Percentiles rank a stretch among this genome's conserved stretches.
phyloP scores from a whole-genome alignment of 1,284 basidiomycete genomes.

The Ustilago crameri region DNA sequence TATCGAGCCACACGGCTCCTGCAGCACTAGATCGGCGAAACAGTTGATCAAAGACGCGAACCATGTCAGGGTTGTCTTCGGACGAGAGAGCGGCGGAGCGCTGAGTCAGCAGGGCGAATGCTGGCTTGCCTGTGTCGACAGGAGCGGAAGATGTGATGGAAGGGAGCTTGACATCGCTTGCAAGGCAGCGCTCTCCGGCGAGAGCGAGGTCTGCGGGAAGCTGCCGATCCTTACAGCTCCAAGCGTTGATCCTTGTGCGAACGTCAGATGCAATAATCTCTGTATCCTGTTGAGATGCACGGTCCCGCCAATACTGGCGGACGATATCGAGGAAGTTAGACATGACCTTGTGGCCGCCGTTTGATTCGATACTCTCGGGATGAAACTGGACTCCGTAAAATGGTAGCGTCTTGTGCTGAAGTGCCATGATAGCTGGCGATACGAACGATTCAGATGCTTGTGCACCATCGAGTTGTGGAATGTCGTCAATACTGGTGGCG shows the following conservation, averaged over 20 bases:
- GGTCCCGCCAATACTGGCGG: slow-evolving; percentile 43
- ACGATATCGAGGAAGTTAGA: slow-evolving; percentile 57
- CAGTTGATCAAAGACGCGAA: slow-evolving; percentile 69
- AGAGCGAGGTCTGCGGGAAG: slow-evolving; percentile 25
- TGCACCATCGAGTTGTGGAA: slow-evolving; percentile 3
- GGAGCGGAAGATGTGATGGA: not conserved
- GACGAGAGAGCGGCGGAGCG: slow-evolving; percentile 39
- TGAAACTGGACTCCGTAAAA: slow-evolving; percentile 97
- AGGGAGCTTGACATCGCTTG: not conserved
- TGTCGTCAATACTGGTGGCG: slow-evolving; percentile 24
- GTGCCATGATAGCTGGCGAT: slow-evolving; percentile 53
- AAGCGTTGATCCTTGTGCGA: slow-evolving; percentile 9
- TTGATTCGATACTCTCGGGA: slow-evolving; percentile 73
- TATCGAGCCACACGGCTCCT: slow-evolving; percentile 72
- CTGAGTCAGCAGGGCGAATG: slow-evolving; percentile 11
- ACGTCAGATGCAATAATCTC: slow-evolving; percentile 11
- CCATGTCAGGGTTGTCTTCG: slow-evolving; percentile 20
- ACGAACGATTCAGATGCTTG: not conserved
- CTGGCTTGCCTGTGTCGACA: too few species aligned
- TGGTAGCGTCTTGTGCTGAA: slow-evolving; percentile 68
- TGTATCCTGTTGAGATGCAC: not conserved
- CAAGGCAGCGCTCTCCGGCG: slow-evolving; percentile 37
- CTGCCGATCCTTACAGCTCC: slow-evolving; percentile 8
- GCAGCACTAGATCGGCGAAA: slow-evolving; percentile 59
- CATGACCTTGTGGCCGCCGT: slow-evolving; percentile 50